Base-by-base conservation (phyloP, 2,329 filamentous ascomycete species). In the Sphaerostilbella broomeana region DNA sequence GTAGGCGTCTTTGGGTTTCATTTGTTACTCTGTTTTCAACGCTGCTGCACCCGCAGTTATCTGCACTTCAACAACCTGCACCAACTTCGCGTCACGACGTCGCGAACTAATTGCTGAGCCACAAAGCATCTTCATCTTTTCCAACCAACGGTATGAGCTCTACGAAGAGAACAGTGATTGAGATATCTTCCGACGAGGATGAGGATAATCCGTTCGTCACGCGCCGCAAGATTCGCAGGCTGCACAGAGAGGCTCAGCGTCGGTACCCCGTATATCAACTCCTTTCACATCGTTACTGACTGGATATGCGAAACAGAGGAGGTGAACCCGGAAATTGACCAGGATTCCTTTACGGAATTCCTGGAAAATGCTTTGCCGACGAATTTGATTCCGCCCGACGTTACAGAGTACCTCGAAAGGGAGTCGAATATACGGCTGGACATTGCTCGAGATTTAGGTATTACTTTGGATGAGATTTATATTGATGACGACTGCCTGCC, bases 401-500 rank as follows among this genome's bases (percentile, higher is more conserved):
- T 57, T 32, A 46, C 45, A 6, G 38, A 46, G 4, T 46, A 50
- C 13, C 10, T 60, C 7, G 41, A 48, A n/a, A 43, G 34, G 9
- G 39, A 45, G 4, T 50, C 51, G 0, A 58, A 55, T 15, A n/a
- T 17, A 0, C 52, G 51, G 11, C 45, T 62, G 0, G 38, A 49
- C 2, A 22, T 44, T 13, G 60, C 59, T 2, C 43, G 38, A 8
- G 11, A 13, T 1, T 38, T 43, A 0, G 48, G 49, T 4, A 16
- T 49, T 2, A 2, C 8, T 1, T 34, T 60, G 1, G 19, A 27
- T 1, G 45, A 53, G 0, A 38, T 62, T 5, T 35, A 22, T 18
- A 49, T 61, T 3, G 57, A 49, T 3, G 36, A 49, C 0, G 52
- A 62, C 18, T 60, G 60, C 5, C 45, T 61, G 2, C 55, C 56